Percentiles rank a stretch among this genome's conserved stretches.
These are phyloP conservation scores for Massarina eburnea DNA, from an alignment of 2,329 filamentous ascomycete species.

Conservation along the genomic window DNA sequence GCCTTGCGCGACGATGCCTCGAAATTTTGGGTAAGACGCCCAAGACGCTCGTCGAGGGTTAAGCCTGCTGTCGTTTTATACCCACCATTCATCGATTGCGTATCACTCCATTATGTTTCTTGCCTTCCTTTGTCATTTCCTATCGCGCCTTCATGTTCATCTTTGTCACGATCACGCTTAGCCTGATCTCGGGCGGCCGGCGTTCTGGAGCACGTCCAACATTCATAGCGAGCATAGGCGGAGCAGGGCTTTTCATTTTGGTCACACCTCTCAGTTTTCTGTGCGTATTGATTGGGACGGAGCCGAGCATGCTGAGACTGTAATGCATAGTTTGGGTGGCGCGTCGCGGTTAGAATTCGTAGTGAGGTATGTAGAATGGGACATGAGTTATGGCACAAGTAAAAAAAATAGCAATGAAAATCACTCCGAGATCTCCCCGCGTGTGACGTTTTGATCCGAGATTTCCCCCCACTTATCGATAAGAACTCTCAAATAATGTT, in stretches of 20 bases:
- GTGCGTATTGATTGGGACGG: conserved; percentile 4
- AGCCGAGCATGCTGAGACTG: conserved; percentile 18
- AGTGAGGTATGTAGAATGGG: conserved; percentile 10
- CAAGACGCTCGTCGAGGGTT: conserved; percentile 82
- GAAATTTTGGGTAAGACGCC: conserved; percentile 80
- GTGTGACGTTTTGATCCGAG: conserved; percentile 25
- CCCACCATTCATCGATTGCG: conserved; percentile 23
- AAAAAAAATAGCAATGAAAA: no score
- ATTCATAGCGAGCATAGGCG: conserved; percentile 46
- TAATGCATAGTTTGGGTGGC: no score
- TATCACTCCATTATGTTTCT: conserved; percentile 22
- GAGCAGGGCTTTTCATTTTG: conserved; percentile 33
- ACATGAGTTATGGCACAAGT: conserved; percentile 8
- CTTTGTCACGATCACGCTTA: conserved; percentile 19
- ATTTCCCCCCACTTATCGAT: conserved; percentile 34
- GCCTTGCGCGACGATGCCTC: conserved; percentile 83
- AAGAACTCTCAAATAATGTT: conserved; percentile 12
- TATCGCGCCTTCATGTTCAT: conserved; percentile 27
- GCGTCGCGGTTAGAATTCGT: conserved; percentile 4
- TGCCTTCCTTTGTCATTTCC: conserved; percentile 24
- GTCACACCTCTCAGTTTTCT: conserved; percentile 34
- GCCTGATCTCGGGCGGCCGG: conserved; percentile 25
- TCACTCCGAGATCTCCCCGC: no score
- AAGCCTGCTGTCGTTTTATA: conserved; percentile 24
- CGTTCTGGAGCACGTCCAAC: conserved; percentile 34